A percentile compares a stretch with the other conserved stretches of the same genome.
Evolutionary conservation across 1,284 basidiomycete species (phyloP).

Genomic region (Neolentinus lepideus): DNA sequence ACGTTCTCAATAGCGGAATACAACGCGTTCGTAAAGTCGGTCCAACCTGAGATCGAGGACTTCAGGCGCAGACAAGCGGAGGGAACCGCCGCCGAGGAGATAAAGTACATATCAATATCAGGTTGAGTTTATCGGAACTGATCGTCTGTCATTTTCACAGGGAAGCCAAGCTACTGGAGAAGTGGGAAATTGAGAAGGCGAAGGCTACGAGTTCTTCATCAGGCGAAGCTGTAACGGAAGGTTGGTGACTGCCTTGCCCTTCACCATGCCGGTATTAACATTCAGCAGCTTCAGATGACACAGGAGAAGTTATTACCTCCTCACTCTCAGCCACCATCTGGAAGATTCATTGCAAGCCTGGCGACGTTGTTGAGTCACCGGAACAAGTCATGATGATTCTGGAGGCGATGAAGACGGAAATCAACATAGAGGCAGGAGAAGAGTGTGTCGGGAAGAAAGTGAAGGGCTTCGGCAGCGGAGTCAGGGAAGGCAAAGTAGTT

Average conservation of each 20-base stretch:
- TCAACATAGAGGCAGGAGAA: slow-evolving; percentile 37
- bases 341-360: slow-evolving; percentile 43
- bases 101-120: slow-evolving; percentile 23
- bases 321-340: slow-evolving; percentile 49
- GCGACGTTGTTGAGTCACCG: slow-evolving; percentile 35
- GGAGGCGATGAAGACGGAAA: slow-evolving; percentile 74
- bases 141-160: slow-evolving; percentile 12
- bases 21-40: slow-evolving; percentile 32
- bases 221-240: background rate
- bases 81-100: slow-evolving; percentile 31
- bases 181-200: slow-evolving; percentile 24
- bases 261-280: background rate
- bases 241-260: background rate
- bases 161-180: slow-evolving; percentile 23
- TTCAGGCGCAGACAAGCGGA: slow-evolving; percentile 35
- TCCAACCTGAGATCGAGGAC: slow-evolving; percentile 31
- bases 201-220: background rate
- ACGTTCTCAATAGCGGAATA: slow-evolving; percentile 51
- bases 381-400: slow-evolving; percentile 49
- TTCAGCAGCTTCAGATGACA: slow-evolving; percentile 8
- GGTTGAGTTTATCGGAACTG: background rate
- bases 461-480: slow-evolving; percentile 29
- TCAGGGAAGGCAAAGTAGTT: slow-evolving; percentile 35
- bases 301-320: slow-evolving; percentile 22
- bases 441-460: slow-evolving; percentile 39